Evolutionary conservation across 805 yeast species (phyloP).

Genomic region (Huiozyma sinensis): DNA sequence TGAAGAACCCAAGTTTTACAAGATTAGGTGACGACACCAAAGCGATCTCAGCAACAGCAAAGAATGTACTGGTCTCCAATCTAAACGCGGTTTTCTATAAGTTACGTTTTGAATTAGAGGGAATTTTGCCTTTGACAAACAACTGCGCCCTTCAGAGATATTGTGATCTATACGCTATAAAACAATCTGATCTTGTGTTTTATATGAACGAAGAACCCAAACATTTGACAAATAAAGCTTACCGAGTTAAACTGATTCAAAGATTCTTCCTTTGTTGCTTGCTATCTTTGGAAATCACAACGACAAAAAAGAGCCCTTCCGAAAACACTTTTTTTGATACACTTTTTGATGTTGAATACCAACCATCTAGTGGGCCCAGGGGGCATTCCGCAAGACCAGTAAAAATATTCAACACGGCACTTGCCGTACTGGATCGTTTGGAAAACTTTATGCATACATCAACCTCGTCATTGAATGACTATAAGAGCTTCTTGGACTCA

Average conservation of each 20-base stretch:
- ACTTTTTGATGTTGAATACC: too few relatives aligned
- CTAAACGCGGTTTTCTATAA: constrained; percentile 22
- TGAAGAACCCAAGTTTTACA: constrained; percentile 12
- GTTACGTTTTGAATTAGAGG: constrained; percentile 18
- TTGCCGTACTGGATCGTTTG: background rate
- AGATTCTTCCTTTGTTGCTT: constrained; percentile 35
- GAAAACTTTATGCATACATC: background rate
- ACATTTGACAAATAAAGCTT: constrained; percentile 24
- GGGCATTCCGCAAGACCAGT: too few relatives aligned
- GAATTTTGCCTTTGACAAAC: constrained; percentile 23
- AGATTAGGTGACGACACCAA: background rate
- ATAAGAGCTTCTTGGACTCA: background rate
- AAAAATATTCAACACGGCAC: too few relatives aligned
- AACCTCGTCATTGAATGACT: background rate
- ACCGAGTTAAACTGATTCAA: constrained; percentile 30
- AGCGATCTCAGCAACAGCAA: background rate
- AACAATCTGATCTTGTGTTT: constrained; percentile 23
- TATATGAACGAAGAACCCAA: constrained; percentile 10
- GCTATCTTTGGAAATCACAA: constrained; percentile 22
- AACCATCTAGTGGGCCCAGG: too few relatives aligned
- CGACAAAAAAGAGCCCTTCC: constrained; percentile 8
- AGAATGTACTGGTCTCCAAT: constrained; percentile 27
- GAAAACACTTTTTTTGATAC: too few relatives aligned
- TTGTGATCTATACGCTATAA: constrained; percentile 34
- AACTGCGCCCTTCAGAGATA: constrained; percentile 31